Evolutionary conservation across 2,329 filamentous ascomycete species (phyloP), one percentile per base, ranked within the genome.

Genomic region (Curvularia sp.): DNA sequence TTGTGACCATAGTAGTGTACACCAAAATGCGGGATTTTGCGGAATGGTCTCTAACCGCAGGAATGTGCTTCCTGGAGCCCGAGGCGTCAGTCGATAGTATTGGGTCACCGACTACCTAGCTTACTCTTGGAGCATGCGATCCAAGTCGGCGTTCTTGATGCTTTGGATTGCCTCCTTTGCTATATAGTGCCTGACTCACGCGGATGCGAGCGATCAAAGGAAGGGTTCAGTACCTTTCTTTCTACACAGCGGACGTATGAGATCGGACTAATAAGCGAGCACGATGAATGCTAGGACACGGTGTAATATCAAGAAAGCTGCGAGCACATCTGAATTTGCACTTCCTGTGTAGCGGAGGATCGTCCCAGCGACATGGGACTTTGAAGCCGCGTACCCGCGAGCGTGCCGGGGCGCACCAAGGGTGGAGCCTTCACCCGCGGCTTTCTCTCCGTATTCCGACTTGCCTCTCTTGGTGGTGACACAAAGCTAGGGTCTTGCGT

Each of bases 331-430:
- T 44, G 18, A 55, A 49, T 50, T 53, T 47, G 30, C 49, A 28
- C 42, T 33, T 38, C 49, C 31, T 49, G 55, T 54, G 55, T 49
- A 58, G 39, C 41, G 53, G 50, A 53, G 44, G 60, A 57, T 57
- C 22, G 52, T 60, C 55, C 50, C 28, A 50, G 39, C 56, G 52
- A 63, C 57, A 63, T 53, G 50, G 57, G 30, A 51, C 53, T 52
- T 35, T 41, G 35, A 52, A 15, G 30, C 56, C 53, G 56, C 61
- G 35, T 51, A 60, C 54, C 51, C 56, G 42, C 18, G 33, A 43
- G 26, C 31, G 39, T 42, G 47, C 28, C 31, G 43, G 42, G 39
- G 39, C 51, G 47, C 38, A 39, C 49, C 20, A 51, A 39, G 41
- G 47, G 49, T 49, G 51, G 55, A 58, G 52, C 56, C 39, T 50